phyloP scores from a whole-genome alignment of 2,329 filamentous ascomycete species.

The Neopestalotiopsis sp. region DNA sequence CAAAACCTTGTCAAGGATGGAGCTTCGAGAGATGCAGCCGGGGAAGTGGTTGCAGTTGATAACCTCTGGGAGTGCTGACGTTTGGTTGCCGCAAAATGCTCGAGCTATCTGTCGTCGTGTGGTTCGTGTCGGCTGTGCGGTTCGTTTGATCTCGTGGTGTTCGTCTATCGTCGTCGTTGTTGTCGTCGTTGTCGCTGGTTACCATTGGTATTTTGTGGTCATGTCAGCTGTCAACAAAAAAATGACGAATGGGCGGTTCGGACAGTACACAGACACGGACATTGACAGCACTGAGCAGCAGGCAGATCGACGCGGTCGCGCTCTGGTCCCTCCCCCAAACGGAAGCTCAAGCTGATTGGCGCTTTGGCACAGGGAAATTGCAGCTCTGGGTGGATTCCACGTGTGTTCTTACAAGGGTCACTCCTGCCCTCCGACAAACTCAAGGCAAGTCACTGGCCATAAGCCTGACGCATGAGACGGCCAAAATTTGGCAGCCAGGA shows the following conservation, averaged over 20 bases:
- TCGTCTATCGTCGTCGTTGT: conserved; percentile 1
- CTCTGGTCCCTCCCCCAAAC: conserved; percentile 6
- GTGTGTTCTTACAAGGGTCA: conserved; percentile 10
- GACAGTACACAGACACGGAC: background rate
- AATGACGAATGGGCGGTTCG: conserved; percentile 9
- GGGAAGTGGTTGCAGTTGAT: background rate
- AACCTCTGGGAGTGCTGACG: background rate
- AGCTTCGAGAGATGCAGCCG: conserved; percentile 1
- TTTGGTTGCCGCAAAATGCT: background rate
- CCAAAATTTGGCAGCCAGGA: conserved; percentile 2
- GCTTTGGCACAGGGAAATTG: conserved; percentile 15
- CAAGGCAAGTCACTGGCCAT: background rate
- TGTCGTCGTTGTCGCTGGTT: conserved; percentile 12
- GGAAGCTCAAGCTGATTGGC: conserved; percentile 2
- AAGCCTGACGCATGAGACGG: background rate
- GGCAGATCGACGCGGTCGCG: conserved; percentile 13
- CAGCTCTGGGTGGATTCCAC: conserved; percentile 12
- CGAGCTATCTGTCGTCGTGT: background rate
- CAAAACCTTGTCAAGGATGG: conserved; percentile 9
- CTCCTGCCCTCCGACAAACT: conserved; percentile 2
- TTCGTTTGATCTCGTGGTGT: background rate
- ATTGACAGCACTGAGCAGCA: background rate
- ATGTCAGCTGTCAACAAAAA: conserved; percentile 16
- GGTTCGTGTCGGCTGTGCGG: background rate
- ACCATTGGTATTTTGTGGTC: conserved; percentile 13